phyloP scores from a whole-genome alignment of 2,329 filamentous ascomycete genomes.

The Arthroderma uncinatum region DNA sequence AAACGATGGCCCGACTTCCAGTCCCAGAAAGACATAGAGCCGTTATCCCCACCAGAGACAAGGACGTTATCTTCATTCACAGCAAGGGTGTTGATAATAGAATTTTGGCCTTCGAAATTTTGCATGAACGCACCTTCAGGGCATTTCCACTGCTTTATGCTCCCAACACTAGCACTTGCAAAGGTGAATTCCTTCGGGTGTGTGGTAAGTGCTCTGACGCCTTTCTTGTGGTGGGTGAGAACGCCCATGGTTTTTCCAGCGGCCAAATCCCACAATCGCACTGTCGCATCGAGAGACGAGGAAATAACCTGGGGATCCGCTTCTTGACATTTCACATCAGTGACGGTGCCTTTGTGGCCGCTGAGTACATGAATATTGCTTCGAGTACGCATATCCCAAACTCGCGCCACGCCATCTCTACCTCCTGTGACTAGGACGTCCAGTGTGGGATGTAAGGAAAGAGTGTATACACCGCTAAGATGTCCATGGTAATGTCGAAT shows the following conservation, averaged over 20 bases:
- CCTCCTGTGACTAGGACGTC: slow-evolving; percentile 93
- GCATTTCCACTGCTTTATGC: slow-evolving; percentile 99
- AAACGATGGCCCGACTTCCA: slow-evolving; percentile 95
- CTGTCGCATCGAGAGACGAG: slow-evolving; percentile 81
- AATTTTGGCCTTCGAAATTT: slow-evolving; percentile 93
- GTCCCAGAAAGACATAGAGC: slow-evolving; percentile 95
- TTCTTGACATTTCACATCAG: slow-evolving; percentile 84
- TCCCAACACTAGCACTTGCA: slow-evolving; percentile 77
- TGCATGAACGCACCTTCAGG: slow-evolving; percentile 98
- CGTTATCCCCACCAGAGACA: slow-evolving; percentile 91
- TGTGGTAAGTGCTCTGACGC: slow-evolving; percentile 69
- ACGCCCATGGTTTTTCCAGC: slow-evolving; percentile 95
- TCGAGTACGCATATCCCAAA: slow-evolving; percentile 97
- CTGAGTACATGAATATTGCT: slow-evolving; percentile 89
- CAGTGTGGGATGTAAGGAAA: slow-evolving; percentile 84
- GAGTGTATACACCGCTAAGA: slow-evolving; percentile 85
- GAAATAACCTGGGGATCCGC: slow-evolving; percentile 93
- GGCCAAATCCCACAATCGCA: slow-evolving; percentile 88
- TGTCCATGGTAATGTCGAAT: slow-evolving; percentile 97
- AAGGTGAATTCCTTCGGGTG: slow-evolving; percentile 96
- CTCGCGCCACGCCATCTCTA: slow-evolving; percentile 82
- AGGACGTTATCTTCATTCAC: slow-evolving; percentile 93
- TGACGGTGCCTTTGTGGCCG: slow-evolving; percentile 83
- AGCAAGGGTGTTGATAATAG: slow-evolving; percentile 86
- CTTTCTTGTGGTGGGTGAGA: slow-evolving; percentile 96